Conservation (phyloP, 1,284 basidiomycete genomes). For the Cryptococcus jaspeensis region DNA sequence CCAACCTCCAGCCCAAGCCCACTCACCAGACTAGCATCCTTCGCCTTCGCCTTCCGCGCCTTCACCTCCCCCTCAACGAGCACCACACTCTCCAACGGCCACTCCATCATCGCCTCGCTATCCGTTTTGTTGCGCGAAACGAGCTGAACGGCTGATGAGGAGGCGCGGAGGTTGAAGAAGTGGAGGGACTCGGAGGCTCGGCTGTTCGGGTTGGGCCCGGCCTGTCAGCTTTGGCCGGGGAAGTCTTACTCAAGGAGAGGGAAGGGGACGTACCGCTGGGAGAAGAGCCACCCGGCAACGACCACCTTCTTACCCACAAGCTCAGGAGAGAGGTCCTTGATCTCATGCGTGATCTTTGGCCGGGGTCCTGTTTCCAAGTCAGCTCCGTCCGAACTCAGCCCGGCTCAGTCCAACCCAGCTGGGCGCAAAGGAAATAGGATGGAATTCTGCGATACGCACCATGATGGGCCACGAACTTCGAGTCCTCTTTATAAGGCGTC, state of each 20-base stretch:
- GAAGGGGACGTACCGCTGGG: conserved; percentile 28
- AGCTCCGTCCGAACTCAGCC: background rate
- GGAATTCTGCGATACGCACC: too few relatives aligned
- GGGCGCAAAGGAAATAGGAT: too few relatives aligned
- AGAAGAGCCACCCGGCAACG: conserved; percentile 66
- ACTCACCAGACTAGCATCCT: conserved; percentile 21
- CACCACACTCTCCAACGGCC: conserved; percentile 74
- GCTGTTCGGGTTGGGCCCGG: conserved; percentile 23
- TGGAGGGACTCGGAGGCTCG: conserved; percentile 44
- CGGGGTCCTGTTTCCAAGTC: conserved; percentile 23
- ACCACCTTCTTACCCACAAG: conserved; percentile 64
- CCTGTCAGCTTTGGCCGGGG: background rate
- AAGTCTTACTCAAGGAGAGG: background rate
- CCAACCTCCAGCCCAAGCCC: conserved; percentile 9
- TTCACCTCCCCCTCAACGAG: conserved; percentile 69
- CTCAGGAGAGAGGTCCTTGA: conserved; percentile 60
- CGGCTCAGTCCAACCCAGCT: background rate
- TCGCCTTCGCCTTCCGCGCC: conserved; percentile 62
- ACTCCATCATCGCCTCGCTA: conserved; percentile 58
- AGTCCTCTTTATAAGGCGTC: too few relatives aligned
- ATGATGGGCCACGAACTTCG: conserved; percentile 19
- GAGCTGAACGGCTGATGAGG: conserved; percentile 70
- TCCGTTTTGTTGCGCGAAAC: conserved; percentile 54
- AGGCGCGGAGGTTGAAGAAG: conserved; percentile 68
- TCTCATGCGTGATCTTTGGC: conserved; percentile 59